These are phyloP conservation scores for Aleurites moluccanus DNA, from an alignment of 441 rosid species.

Conservation along the genomic window DNA sequence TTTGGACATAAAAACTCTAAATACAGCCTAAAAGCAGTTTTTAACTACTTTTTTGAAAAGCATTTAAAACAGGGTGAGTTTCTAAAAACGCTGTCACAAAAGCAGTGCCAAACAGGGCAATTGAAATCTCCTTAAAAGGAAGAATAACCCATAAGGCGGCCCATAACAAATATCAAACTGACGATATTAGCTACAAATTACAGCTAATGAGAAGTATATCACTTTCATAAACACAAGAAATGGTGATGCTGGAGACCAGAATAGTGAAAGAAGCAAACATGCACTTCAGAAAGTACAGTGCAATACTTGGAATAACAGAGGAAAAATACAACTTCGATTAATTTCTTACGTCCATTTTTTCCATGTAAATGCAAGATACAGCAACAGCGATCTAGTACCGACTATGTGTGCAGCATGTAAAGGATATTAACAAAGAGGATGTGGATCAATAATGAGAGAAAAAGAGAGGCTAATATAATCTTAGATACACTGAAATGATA, in stretches of 20 bases:
- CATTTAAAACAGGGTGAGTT: neutral
- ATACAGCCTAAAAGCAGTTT: neutral
- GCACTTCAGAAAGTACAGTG: neutral
- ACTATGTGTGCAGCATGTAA: neutral
- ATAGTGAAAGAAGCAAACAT: neutral
- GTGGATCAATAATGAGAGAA: neutral
- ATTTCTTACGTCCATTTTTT: neutral
- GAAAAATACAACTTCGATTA: neutral
- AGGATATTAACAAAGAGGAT: neutral
- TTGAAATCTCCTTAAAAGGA: neutral
- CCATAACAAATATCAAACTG: constrained; percentile 6
- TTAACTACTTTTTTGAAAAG: neutral
- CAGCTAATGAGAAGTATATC: neutral
- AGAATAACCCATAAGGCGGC: neutral
- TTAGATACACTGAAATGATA: neutral
- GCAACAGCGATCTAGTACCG: neutral
- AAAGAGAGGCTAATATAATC: neutral
- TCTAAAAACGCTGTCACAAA: neutral
- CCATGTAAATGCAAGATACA: neutral
- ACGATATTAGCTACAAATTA: neutral
- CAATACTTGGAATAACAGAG: neutral
- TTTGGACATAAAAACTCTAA: neutral
- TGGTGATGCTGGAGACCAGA: neutral
- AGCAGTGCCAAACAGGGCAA: neutral
- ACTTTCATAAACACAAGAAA: neutral